These are phyloP conservation scores for Cryptococcus maquisensis DNA, from an alignment of 1,284 basidiomycete genomes.

Conservation along the genomic window DNA sequence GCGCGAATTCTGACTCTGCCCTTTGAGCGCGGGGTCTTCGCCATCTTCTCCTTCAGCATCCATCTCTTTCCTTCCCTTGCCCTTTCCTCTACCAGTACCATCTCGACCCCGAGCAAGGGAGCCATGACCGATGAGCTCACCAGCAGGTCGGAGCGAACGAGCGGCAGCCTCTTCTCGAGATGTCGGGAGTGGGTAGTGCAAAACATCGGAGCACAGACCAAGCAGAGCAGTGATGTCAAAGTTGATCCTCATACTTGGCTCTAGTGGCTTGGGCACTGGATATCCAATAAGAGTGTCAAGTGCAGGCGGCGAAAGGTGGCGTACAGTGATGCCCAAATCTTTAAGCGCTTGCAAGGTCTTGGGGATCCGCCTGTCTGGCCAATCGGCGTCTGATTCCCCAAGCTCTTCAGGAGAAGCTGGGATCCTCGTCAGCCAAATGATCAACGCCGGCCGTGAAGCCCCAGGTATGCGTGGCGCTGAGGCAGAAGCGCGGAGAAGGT, in stretches of 20 bases:
- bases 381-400: constrained; percentile 1
- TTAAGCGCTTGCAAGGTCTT: constrained; percentile 58
- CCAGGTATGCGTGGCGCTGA: constrained; percentile 19
- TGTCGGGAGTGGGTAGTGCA: constrained; percentile 64
- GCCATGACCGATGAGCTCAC: constrained; percentile 8
- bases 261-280: constrained; percentile 15
- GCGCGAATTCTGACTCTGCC: constrained; percentile 40
- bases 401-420: background rate
- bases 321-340: constrained; percentile 62
- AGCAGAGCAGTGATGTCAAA: constrained; percentile 76
- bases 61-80: constrained; percentile 52
- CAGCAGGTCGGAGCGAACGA: constrained; percentile 56
- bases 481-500: constrained; percentile 51
- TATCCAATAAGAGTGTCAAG: background rate
- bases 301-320: constrained; percentile 45
- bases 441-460: constrained; percentile 48
- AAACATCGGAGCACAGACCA: constrained; percentile 74
- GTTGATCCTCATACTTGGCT: constrained; percentile 62
- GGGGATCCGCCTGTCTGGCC: constrained; percentile 58
- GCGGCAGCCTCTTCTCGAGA: constrained; percentile 55
- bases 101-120: constrained; percentile 7
- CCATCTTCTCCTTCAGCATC: constrained; percentile 4
- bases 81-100: constrained; percentile 42
- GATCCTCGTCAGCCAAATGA: constrained; percentile 66
- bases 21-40: constrained; percentile 17